phyloP scores from a whole-genome alignment of 2,329 filamentous ascomycete species.

The Claviceps africana region DNA sequence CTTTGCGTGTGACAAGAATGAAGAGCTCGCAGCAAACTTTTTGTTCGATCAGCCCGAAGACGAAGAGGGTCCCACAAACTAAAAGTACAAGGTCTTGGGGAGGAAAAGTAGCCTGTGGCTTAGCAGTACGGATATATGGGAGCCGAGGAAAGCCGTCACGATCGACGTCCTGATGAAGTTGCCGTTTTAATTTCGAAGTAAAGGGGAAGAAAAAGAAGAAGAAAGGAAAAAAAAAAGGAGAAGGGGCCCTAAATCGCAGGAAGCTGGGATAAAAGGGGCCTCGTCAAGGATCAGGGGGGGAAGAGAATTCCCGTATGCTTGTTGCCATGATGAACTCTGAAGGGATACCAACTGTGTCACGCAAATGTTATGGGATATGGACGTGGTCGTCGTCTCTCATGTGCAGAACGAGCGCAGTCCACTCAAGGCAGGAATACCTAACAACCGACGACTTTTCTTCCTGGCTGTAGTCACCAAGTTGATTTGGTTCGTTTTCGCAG shows the following conservation, averaged over 20 bases:
- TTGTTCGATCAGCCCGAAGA: conserved; percentile 95
- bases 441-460: background rate
- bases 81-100: conserved; percentile 10
- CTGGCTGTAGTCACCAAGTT: background rate
- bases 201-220: too few relatives aligned
- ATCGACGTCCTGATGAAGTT: background rate
- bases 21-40: conserved; percentile 95
- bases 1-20: conserved; percentile 98
- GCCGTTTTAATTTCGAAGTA: conserved; percentile 5
- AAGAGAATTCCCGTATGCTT: background rate
- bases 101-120: background rate
- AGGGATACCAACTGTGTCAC: background rate
- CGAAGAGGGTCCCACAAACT: conserved; percentile 42
- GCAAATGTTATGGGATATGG: background rate
- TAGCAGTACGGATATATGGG: background rate
- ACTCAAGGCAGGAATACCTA: background rate
- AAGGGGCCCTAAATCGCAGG: conserved; percentile 1
- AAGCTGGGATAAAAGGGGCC: too few relatives aligned
- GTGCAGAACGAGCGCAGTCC: background rate
- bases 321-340: background rate
- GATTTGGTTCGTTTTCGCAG: background rate
- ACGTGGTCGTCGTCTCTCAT: background rate
- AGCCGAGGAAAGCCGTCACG: background rate
- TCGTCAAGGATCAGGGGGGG: background rate
- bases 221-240: too few relatives aligned